phyloP scores from a whole-genome alignment of 768 basidiomycete genomes.

The Lactarius quietus region DNA sequence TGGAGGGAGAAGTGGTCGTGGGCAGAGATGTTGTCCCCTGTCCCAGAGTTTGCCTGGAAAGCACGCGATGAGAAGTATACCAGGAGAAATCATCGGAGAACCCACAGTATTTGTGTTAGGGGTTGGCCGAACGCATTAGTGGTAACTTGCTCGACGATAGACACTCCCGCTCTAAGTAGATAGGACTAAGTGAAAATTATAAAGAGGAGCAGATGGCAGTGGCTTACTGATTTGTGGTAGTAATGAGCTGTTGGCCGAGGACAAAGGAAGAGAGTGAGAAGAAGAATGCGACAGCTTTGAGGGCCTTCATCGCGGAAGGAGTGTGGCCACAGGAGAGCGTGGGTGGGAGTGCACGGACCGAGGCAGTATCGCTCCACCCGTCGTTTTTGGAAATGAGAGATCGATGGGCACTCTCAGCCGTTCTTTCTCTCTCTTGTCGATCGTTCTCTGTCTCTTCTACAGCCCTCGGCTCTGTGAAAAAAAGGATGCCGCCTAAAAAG shows the following conservation, averaged over 20 bases:
- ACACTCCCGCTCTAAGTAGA: conserved; percentile 41
- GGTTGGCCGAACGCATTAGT: conserved; percentile 39
- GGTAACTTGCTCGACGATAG: conserved; percentile 49
- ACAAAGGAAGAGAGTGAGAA: conserved; percentile 27
- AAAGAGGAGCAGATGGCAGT: conserved; percentile 7
- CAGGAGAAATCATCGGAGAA: background rate
- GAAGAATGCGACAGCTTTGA: conserved; percentile 18
- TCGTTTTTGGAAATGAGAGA: conserved; percentile 24
- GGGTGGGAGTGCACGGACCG: conserved; percentile 24
- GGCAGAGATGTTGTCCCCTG: conserved; percentile 21
- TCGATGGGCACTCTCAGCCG: conserved; percentile 25
- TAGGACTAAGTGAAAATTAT: conserved; percentile 8
- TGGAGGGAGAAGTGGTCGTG: conserved; percentile 15
- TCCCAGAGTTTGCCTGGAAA: conserved; percentile 25
- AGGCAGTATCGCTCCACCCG: background rate
- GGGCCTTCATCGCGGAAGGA: conserved; percentile 16
- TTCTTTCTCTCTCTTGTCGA: conserved; percentile 18
- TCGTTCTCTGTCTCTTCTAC: conserved; percentile 39
- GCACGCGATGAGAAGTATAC: background rate
- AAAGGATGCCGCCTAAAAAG: conserved; percentile 92
- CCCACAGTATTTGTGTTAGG: conserved; percentile 45
- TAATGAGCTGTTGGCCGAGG: conserved; percentile 42
- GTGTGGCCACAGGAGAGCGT: conserved; percentile 23
- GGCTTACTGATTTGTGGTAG: conserved; percentile 47
- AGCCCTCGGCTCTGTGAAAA: conserved; percentile 42